Percentiles rank a stretch among this genome's conserved stretches.
phyloP scores from a whole-genome alignment of 192 early-diverging fungal genomes.

The Backusella tarrabulga region DNA sequence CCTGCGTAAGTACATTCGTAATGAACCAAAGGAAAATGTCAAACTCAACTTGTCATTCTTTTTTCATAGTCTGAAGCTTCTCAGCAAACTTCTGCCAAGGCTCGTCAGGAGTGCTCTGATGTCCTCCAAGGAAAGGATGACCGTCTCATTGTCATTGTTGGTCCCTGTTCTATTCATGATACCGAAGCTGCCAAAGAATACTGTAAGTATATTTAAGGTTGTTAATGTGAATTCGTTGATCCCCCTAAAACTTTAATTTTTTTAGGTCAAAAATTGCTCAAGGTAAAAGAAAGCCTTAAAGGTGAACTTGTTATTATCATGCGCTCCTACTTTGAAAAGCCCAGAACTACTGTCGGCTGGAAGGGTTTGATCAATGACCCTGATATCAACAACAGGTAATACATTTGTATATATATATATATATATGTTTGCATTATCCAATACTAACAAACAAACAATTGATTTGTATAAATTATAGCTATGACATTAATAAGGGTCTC shows the following conservation, averaged over 20 bases:
- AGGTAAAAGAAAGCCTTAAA: slow-evolving; percentile 45
- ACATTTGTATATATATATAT: neutral
- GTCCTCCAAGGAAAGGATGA: slow-evolving; percentile 75
- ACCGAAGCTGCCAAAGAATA: slow-evolving; percentile 78
- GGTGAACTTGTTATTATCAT: slow-evolving; percentile 76
- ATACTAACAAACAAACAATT: neutral
- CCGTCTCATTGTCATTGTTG: slow-evolving; percentile 79
- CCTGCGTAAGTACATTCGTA: slow-evolving; percentile 51
- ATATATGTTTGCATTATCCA: neutral
- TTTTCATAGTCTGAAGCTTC: slow-evolving; percentile 27
- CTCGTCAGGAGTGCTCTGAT: slow-evolving; percentile 60
- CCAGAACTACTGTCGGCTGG: slow-evolving; percentile 86
- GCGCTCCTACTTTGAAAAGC: slow-evolving; percentile 89
- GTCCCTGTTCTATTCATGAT: slow-evolving; percentile 87
- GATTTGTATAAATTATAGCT: slow-evolving; percentile 33
- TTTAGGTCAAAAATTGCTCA: slow-evolving; percentile 22
- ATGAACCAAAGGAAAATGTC: neutral
- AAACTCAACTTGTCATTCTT: neutral
- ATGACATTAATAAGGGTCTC: slow-evolving; percentile 82
- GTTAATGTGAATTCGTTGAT: neutral
- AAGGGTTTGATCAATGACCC: slow-evolving; percentile 92
- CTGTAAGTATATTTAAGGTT: slow-evolving; percentile 33
- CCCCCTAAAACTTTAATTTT: neutral
- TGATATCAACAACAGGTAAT: slow-evolving; percentile 60
- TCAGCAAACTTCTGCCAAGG: slow-evolving; percentile 40